Evolutionary conservation across 2,329 filamentous ascomycete species (phyloP), one percentile per base, ranked within the genome.

Genomic region (Alternaria conjuncta): DNA sequence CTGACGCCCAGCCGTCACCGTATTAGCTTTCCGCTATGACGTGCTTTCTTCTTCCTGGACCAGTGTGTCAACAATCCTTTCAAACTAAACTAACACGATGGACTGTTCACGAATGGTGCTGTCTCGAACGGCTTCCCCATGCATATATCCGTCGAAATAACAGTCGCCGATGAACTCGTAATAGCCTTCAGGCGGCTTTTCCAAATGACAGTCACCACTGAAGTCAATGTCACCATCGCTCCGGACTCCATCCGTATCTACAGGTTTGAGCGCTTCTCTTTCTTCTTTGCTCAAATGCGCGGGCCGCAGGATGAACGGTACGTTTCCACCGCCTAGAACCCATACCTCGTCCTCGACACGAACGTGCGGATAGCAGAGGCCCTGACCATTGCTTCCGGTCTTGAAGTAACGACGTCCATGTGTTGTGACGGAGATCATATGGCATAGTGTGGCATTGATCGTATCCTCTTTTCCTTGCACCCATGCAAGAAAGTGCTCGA

Each of bases 201-300:
- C 20, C 4, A 2, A 23, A 12, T 9, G 44, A 1, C 12, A 0
- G 12, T 9, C 5, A 6, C 2, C 4, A 7, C 20, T 21, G 4
- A 1, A 23, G 9, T 13, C 6, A 0, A 21, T 13, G 2, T 13
- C 6, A 3, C 6, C 44, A 45, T 21, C 4, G 6, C 12, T 5
- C 6, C 4, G 3, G 20, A 45, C 1, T 21, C 3, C 20, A 11
- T 15, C 10, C 44, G 3, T 3, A 23, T 15, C 20, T 20, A 23
- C 7, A 6, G 44, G 20, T 3, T 20, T 46, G 6, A 46, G 44
- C 23, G 44, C 44, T 2, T 46, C 20, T 9, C 12, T 46, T 23
- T 23, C 44, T 21, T 46, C 7, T 5, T 1, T 4, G 7, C 23
- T 20, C 11, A 46, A 23, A 23, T 13, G 20, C 18, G 44, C 12